Percentiles rank a stretch among this genome's conserved stretches.
These are phyloP conservation scores for Phellopilus nigrolimitatus DNA, from an alignment of 1,284 basidiomycete genomes.

Conservation along the genomic window DNA sequence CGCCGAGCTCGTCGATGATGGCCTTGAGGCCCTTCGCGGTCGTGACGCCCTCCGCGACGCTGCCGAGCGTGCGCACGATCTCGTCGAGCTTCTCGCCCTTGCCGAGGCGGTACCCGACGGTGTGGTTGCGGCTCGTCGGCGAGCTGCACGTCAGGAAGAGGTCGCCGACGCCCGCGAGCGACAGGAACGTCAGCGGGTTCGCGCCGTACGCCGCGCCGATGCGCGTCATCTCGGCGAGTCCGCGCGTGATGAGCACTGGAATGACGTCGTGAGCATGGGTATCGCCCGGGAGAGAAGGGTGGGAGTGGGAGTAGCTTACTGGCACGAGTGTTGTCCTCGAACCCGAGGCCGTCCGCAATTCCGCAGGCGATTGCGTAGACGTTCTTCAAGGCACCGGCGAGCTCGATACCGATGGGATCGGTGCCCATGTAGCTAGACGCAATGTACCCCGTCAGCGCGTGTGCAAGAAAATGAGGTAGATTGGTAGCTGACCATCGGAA, in stretches of 20 bases:
- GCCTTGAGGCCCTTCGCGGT: conserved; percentile 71
- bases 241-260: conserved; percentile 79
- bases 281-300: not conserved
- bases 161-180: conserved; percentile 77
- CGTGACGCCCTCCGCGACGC: conserved; percentile 80
- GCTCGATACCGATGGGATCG: conserved; percentile 83
- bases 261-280: too few relatives aligned
- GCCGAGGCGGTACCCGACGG: conserved; percentile 75
- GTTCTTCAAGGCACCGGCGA: conserved; percentile 88
- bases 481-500: too few relatives aligned
- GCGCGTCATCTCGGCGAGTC: conserved; percentile 81
- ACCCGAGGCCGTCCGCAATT: conserved; percentile 84
- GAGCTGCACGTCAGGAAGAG: conserved; percentile 83
- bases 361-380: conserved; percentile 90
- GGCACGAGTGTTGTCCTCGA: conserved; percentile 85
- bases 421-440: conserved; percentile 72
- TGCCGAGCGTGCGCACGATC: conserved; percentile 72
- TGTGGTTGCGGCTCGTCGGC: conserved; percentile 77
- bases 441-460: too few relatives aligned
- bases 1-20: conserved; percentile 65
- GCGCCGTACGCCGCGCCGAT: conserved; percentile 76
- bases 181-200: conserved; percentile 85
- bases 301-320: conserved; percentile 42
- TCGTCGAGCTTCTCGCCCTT: conserved; percentile 68
- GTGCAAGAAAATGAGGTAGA: too few relatives aligned